phyloP scores from a whole-genome alignment of 768 basidiomycete genomes.

The Mycena epipterygia region DNA sequence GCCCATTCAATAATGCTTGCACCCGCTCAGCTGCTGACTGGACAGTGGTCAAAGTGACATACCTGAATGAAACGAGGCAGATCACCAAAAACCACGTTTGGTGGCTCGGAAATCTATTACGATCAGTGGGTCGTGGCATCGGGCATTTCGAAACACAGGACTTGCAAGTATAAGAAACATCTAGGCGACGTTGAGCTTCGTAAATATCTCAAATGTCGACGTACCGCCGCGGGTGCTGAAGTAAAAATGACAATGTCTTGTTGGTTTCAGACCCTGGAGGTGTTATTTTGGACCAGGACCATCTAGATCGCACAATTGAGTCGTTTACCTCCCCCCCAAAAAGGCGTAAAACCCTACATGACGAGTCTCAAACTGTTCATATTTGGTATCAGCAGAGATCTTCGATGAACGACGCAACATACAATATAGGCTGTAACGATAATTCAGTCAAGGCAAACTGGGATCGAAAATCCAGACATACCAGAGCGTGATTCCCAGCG shows the following conservation, averaged over 20 bases:
- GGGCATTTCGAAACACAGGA: not conserved
- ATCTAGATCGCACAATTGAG: conserved; percentile 55
- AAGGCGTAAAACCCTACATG: conserved; percentile 59
- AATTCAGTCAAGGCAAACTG: not conserved
- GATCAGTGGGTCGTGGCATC: not conserved
- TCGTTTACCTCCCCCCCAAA: not conserved
- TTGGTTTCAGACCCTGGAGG: conserved; percentile 58
- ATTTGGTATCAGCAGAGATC: not conserved
- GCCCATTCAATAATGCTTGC: conserved; percentile 75
- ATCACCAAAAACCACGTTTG: conserved; percentile 82
- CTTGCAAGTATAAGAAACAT: conserved; percentile 74
- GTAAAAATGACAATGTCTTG: conserved; percentile 76
- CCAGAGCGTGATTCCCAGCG: conserved; percentile 84
- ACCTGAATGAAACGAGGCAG: conserved; percentile 70
- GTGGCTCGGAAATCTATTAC: conserved; percentile 71
- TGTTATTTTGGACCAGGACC: conserved; percentile 69
- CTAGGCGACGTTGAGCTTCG: conserved; percentile 40
- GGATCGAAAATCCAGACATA: conserved; percentile 50
- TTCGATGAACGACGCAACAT: not conserved
- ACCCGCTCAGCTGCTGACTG: not conserved
- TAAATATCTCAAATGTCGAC: conserved; percentile 8
- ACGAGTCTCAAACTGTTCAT: conserved; percentile 66
- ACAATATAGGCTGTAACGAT: conserved; percentile 28
- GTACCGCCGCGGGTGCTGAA: conserved; percentile 82
- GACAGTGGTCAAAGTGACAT: not conserved